Base-by-base conservation (phyloP, 2,329 filamentous ascomycete species). In the Didymella segeticola region DNA sequence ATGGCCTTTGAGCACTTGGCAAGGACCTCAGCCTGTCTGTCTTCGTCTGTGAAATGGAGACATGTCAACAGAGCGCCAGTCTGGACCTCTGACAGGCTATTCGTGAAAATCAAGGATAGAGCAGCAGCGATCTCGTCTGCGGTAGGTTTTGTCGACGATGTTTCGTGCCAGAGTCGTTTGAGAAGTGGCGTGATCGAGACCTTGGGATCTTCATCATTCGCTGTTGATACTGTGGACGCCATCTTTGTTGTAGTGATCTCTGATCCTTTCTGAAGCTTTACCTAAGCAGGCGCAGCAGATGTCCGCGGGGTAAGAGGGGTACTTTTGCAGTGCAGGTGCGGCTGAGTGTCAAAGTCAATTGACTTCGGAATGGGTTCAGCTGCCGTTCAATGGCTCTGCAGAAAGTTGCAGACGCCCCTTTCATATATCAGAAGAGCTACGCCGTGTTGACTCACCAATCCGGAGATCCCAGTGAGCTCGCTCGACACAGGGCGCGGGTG, bases 21-120 rank as follows among this genome's bases (percentile, higher is more conserved):
- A 63, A 99, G 85, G 33, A 99, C 90, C 69, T 95, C 90, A 22
- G 93, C 86, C 60, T 89, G 85, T 61, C 89, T 85, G 75, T 98
- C 95, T 74, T 91, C 85, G 53, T 88, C 87, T 1, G 92, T 96
- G 64, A 96, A 97, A 78, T 97, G 93, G 38, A 99, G 82, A 48
- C 92, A 90, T 69, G 95, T 97, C 46, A 98, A 82, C 50, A 99
- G 82, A 31, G 93, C 89, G 47, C 90, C 90, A 1, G 90, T 89
- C 74, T 98, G 95, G 8, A 93, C 89, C 31, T 90, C 88, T n/a
- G 90, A 93, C 15, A 98, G 82, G 62, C 87, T 86, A 77, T 97
- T 89, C 53, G 92, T 93, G 76, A 98, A 98, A 71, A 97, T 96
- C 69, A 93, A 83, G 4, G 91, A 88, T 65, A 98, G 88, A 47